phyloP scores from a whole-genome alignment of 208 protist species.

The Acanthamoeba castellanii region DNA sequence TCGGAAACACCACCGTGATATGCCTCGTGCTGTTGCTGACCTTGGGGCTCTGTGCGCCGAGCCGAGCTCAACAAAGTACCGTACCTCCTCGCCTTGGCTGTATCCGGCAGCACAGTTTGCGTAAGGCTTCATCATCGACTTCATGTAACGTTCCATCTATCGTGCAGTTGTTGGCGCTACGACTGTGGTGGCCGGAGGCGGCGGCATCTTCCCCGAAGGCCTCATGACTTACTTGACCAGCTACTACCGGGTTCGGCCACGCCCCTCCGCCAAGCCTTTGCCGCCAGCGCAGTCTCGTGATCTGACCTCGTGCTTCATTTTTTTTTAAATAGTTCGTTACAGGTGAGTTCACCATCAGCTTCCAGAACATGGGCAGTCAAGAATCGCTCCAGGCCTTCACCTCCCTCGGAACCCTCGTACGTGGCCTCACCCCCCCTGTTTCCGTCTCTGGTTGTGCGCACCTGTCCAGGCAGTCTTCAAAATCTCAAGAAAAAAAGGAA shows the following conservation, averaged over 20 bases:
- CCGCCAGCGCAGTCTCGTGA: too few species aligned
- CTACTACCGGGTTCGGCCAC: background rate
- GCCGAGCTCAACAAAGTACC: background rate
- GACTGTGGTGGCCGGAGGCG: background rate
- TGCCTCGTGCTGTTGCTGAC: background rate
- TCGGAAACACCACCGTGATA: background rate
- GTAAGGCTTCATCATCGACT: too few species aligned
- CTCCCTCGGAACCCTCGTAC: background rate
- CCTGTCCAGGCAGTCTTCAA: too few species aligned
- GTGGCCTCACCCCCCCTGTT: background rate
- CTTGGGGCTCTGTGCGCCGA: background rate
- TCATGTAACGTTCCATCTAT: too few species aligned
- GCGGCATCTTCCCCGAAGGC: background rate
- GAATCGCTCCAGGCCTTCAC: background rate
- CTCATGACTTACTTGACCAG: background rate
- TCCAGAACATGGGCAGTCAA: background rate
- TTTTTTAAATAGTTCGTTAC: background rate
- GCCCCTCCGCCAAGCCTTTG: too few species aligned
- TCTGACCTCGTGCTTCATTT: too few species aligned
- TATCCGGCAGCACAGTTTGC: too few species aligned
- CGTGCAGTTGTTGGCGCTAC: background rate
- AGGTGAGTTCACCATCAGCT: slow-evolving; percentile 20
- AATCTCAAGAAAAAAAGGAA: background rate
- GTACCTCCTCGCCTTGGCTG: background rate
- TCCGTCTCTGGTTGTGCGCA: background rate